These are phyloP conservation scores for Lasiosphaeria miniovina DNA, from an alignment of 495 filamentous ascomycete genomes.

Conservation along the genomic window DNA sequence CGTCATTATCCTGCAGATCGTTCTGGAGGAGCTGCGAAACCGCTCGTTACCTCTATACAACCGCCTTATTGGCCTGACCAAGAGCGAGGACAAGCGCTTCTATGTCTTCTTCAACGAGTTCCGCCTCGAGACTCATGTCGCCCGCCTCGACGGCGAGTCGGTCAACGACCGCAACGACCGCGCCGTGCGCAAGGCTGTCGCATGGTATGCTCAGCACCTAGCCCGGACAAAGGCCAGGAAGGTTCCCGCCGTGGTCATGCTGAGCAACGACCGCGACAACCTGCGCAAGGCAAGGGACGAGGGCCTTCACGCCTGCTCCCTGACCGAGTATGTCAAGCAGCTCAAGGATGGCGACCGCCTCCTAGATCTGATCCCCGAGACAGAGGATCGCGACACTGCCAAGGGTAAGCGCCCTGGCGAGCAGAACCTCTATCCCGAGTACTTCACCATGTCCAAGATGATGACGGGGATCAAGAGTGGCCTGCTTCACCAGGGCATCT, in stretches of 20 bases:
- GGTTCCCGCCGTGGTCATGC: conserved; percentile 79
- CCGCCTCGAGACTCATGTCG: conserved; percentile 82
- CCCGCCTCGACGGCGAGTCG: conserved; percentile 69
- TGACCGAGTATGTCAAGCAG: conserved; percentile 76
- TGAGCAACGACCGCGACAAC: conserved; percentile 89
- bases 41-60: conserved; percentile 93
- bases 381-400: conserved; percentile 60
- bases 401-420: conserved; percentile 62
- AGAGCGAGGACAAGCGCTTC: conserved; percentile 92
- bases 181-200: conserved; percentile 79
- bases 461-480: conserved; percentile 86
- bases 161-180: conserved; percentile 97
- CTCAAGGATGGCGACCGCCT: conserved; percentile 80
- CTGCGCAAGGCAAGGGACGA: conserved; percentile 77
- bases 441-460: conserved; percentile 88
- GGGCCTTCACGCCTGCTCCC: conserved; percentile 60
- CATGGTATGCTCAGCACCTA: conserved; percentile 87
- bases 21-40: conserved; percentile 92
- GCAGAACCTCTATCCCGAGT: conserved; percentile 69
- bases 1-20: conserved; percentile 91
- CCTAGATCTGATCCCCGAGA: conserved; percentile 90
- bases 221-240: conserved; percentile 56
- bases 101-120: conserved; percentile 99
- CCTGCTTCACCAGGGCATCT: conserved; percentile 86
- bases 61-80: conserved; percentile 81